Evolutionary conservation across 139 green algal species (phyloP).

Genomic region (Nannochloris sp.): DNA sequence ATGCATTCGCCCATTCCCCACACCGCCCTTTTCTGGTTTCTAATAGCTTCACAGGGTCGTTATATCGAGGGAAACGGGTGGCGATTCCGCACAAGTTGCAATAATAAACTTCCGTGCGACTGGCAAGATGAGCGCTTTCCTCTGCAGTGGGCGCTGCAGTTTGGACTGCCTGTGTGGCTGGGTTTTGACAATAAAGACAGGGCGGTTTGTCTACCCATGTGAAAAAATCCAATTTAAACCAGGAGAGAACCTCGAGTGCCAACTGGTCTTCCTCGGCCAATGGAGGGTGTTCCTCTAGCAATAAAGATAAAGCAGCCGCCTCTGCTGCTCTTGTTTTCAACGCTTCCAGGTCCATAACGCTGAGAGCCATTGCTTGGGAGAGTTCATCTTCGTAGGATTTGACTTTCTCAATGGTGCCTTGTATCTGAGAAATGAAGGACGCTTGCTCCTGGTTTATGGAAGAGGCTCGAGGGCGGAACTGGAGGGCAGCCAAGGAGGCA

Average conservation of each 20-base stretch:
- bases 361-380: constrained; percentile 38
- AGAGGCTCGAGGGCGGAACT: too few species aligned
- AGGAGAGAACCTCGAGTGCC: constrained; percentile 46
- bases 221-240: constrained; percentile 77
- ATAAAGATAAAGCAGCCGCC: constrained; percentile 9
- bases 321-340: constrained; percentile 21
- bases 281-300: constrained; percentile 25
- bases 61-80: constrained; percentile 51
- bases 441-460: too few species aligned
- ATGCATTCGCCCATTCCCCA: constrained; percentile 73
- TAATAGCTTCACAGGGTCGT: constrained; percentile 55
- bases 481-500: too few species aligned
- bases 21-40: constrained; percentile 60
- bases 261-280: constrained; percentile 27
- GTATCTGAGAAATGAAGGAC: too few species aligned
- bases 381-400: constrained; percentile 38
- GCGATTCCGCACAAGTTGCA: constrained; percentile 10
- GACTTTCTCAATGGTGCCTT: constrained; percentile 13
- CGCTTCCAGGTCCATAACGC: constrained; percentile 41
- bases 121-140: constrained; percentile 10
- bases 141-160: constrained; percentile 37
- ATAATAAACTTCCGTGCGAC: constrained; percentile 43
- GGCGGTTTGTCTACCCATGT: constrained; percentile 51
- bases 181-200: constrained; percentile 37
- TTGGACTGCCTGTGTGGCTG: constrained; percentile 6